Evolutionary conservation across 352 stramenopile genomes (phyloP), one percentile per base, ranked within the genome.

Genomic region (Globisporangium spinosum): DNA sequence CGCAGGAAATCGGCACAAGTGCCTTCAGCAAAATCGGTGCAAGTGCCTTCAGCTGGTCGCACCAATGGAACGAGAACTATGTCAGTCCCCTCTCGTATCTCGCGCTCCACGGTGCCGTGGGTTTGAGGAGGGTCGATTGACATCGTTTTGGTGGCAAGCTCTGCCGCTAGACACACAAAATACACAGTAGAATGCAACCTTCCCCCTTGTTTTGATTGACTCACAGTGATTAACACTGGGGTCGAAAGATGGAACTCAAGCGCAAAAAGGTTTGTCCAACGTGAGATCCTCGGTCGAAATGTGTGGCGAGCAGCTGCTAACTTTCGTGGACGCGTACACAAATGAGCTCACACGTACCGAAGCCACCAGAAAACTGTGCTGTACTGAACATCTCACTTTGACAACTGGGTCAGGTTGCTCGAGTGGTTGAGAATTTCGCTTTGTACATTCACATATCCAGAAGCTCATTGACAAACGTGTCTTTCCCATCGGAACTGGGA

Each of bases 281-380:
- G 74, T 74, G 4, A 91, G 58, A 62, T 88, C 72, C 71, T 91
- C 83, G 0, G 80, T 89, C 25, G 79, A 85, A 29, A 90, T 25
- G 51, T 91, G 83, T 5, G 80, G 81, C 22, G 63, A 76, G 55
- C 83, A 91, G 25, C 65, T 67, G n/a, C 81, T 79, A 13, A 87
- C 58, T 23, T 70, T 70, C 3, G 56, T 68, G 0, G 49, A 70
- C 13, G 58, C 32, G 0, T 35, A 13, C n/a, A 65, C 67, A 3
- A 34, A 57, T 2, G 64, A 65, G 25, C 12, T 49, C 15, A 89
- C 71, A 34, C 77, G 86, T 5, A 74, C 80, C 35, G 83, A 80
- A 0, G 79, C 49, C 8, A 80, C 77, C 5, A 91, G 65, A 27
- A 87, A 71, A 32, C 29, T 32, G 29, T 32, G 29, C 4, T 32